These are phyloP conservation scores for Ogataea degrootiae DNA, from an alignment of 805 yeast species.

Conservation along the genomic window DNA sequence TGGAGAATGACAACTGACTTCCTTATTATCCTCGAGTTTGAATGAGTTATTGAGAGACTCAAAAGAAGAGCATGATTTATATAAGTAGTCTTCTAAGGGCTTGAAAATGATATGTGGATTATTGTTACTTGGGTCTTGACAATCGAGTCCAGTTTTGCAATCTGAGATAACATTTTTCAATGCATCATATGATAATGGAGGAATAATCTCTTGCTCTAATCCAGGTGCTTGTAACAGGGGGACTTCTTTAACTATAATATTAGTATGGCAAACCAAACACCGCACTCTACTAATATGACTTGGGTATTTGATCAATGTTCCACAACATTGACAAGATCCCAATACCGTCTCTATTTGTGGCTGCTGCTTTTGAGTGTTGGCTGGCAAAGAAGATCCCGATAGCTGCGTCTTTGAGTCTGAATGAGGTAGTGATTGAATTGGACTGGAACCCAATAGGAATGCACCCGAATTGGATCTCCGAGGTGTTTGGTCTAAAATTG, in stretches of 20 bases:
- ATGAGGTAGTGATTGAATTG: not conserved
- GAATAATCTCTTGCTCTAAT: constrained; percentile 1
- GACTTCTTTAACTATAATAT: constrained; percentile 4
- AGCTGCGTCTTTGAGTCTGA: not conserved
- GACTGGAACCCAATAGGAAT: too few relatives aligned
- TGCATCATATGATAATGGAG: constrained; percentile 28
- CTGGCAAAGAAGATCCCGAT: not conserved
- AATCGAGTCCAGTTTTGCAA: constrained; percentile 25
- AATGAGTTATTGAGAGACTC: constrained; percentile 54
- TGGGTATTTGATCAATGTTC: constrained; percentile 37
- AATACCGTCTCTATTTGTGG: constrained; percentile 1
- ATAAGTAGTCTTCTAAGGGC: constrained; percentile 47
- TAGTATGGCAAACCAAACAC: constrained; percentile 61
- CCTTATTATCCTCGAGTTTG: constrained; percentile 24
- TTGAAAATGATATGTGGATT: constrained; percentile 30
- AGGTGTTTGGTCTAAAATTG: too few relatives aligned
- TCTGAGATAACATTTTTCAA: constrained; percentile 32
- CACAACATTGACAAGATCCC: constrained; percentile 43
- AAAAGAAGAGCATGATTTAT: constrained; percentile 42
- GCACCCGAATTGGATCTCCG: too few relatives aligned
- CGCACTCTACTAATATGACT: constrained; percentile 36
- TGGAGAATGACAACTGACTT: constrained; percentile 35
- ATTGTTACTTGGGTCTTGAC: not conserved
- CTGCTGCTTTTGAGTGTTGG: not conserved
- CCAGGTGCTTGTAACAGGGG: not conserved